phyloP scores from a whole-genome alignment of 805 yeast species.

The Clavispora fructus region DNA sequence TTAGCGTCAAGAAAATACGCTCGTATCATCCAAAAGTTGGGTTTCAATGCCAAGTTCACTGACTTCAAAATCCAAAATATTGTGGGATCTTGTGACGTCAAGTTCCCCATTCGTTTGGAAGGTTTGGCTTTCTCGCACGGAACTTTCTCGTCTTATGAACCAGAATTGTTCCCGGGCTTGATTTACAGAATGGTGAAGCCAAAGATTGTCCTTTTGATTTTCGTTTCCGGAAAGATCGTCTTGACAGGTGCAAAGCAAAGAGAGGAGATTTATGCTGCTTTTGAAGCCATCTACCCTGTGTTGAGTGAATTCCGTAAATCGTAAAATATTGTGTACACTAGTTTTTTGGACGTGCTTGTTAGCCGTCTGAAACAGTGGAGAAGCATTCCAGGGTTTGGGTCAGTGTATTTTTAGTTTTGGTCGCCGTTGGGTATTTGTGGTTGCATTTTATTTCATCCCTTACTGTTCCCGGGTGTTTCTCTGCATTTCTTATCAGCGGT shows the following conservation, averaged over 20 bases:
- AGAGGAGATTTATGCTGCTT: conserved; percentile 96
- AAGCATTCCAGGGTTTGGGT: conserved; percentile 1
- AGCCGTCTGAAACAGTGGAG: neutral
- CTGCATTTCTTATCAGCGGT: neutral
- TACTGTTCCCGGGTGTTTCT: neutral
- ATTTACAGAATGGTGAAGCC: conserved; percentile 99
- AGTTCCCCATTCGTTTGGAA: conserved; percentile 94
- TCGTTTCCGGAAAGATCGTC: conserved; percentile 96
- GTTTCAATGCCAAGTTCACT: conserved; percentile 95
- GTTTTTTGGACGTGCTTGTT: neutral
- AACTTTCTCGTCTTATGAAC: conserved; percentile 96
- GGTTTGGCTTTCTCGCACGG: conserved; percentile 98
- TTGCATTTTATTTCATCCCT: conserved; percentile 1
- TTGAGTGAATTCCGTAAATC: conserved; percentile 94
- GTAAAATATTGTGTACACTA: conserved; percentile 18
- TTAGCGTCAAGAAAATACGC: conserved; percentile 97
- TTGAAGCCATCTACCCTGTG: conserved; percentile 97
- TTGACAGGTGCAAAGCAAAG: conserved; percentile 98
- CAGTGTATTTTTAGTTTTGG: conserved; percentile 6
- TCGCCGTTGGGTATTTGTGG: conserved; percentile 1
- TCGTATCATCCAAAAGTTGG: conserved; percentile 94
- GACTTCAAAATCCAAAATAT: conserved; percentile 97
- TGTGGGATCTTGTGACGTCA: conserved; percentile 98
- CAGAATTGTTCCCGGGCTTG: conserved; percentile 95
- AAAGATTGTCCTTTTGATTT: conserved; percentile 89